Base-by-base conservation (phyloP, 306 rosid species). In the Quercus aquifolioides region DNA sequence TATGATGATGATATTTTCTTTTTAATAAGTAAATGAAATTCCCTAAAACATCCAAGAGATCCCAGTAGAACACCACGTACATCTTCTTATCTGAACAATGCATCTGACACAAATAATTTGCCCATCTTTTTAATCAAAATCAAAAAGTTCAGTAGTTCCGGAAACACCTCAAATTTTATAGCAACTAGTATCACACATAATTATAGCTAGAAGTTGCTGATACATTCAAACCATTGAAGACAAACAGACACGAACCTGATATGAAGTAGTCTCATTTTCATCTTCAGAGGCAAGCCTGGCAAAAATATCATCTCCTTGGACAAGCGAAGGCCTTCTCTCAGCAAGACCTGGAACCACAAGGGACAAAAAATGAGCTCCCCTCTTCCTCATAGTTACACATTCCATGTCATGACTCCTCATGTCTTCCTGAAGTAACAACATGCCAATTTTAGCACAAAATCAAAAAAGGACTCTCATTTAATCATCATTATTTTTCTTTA, bases 281-380 rank as follows among this genome's bases (percentile, higher is more conserved):
- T 60, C 74, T 21, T 71, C 84, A 72, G 89, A 79, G 68, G 83
- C 81, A 69, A 83, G 87, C 87, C 81, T 93, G 78, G 91, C 97
- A 69, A 84, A 82, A 41, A 95, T 90, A 81, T 0, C 64, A 83
- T 95, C 99, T 76, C 98, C 98, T 30, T 82, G 93, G n/a, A 95
- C 98, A 70, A 95, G 96, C 51, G 98, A 95, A 13, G 97, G 99
- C 75, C 99, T 89, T 87, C 89, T 84, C 88, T 95, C 98, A 21
- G 99, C 99, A 57, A 93, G 98, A 80, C 99, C 98, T 5, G 93
- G 98, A 69, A 95, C 99, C 85, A 56, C 96, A 81, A 95, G 82
- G 59, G 93, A 78, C 86, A 95, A 87, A 84, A 80, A 87, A 1
- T 74, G 83, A 60, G 49, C 70, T 26, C 75, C 78, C 79, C 79